Base-by-base conservation (phyloP, 1,139 yeast genomes). In the Nakaseomyces uthaithaninus region DNA sequence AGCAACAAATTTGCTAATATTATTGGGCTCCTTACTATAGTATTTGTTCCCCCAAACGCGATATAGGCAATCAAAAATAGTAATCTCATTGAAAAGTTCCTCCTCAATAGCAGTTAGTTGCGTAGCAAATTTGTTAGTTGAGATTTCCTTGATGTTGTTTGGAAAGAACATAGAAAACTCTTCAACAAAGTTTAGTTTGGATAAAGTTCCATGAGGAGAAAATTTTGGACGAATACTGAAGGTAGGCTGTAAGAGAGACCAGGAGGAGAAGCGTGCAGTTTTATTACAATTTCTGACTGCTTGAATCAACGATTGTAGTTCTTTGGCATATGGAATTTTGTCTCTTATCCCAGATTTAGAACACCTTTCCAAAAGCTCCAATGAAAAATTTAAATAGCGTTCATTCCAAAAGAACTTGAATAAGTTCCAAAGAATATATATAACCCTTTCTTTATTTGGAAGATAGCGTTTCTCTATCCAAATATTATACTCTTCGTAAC, bases 31-130 rank as follows among this genome's bases (percentile, higher is more conserved):
- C 67, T 62, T 60, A 36, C 77, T 62, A 11, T 86, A 80, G 31
- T 80, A 75, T 55, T 75, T 79, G 48, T 75, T 72, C 20, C 82
- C 81, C 84, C 94, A 84, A 1, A 82, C 80, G 53, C 91, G 79
- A 34, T 83, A 78, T 39, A 89, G 65, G 54, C 94, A 80, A 49
- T 91, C 94, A 53, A 74, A 75, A 41, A 80, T 76, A 14, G 80
- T 73, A 38, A 91, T 83, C 44, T 74, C 71, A 34, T 76, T 68
- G 59, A 81, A 89, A 28, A 80, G 63, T 36, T 70, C 73, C 54
- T 80, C 84, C 57, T 87, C 95, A 41, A 80, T 68, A n/a, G 86
- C 60, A 0, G 95, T 83, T 42, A 91, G 65, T 60, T 89, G 97
- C 36, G 91, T 70, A 0, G 96, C 95, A 52, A 87, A 68, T 50